Evolutionary conservation across 345 rosid species (phyloP), one percentile per base, ranked within the genome.

Genomic region (Garcia nutans): DNA sequence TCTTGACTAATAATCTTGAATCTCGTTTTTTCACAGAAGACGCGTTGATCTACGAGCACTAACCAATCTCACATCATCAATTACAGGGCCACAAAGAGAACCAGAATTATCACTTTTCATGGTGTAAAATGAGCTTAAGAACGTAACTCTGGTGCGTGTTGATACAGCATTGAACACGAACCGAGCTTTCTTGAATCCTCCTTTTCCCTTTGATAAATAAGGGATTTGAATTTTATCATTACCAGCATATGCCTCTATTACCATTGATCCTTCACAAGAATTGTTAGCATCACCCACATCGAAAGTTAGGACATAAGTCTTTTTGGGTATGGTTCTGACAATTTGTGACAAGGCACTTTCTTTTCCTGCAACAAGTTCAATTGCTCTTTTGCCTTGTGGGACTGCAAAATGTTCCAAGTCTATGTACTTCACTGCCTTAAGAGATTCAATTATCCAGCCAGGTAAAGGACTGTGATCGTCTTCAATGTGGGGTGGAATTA

Each of bases 401-500:
- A 91, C 90, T 5, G 77, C 20, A 65, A 85, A 90, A 72, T 93
- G 96, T 1, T 80, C 85, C 0, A 76, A 79, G 81, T 93, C 93
- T 0, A 93, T 81, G 78, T 88, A 90, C 77, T 90, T 91, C 1
- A 89, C 91, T 24, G 94, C 97, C 73, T 91, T 93, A 26, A 91
- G 96, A 45, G 98, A 91, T 73, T 91, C 97, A 13, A 89, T 70
- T 12, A 88, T 89, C 97, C 98, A 93, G n/a, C 97, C 93, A 2
- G 91, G 92, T 56, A 91, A 73, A 1, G 98, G 89, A 67, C 87
- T 79, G 74, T 91, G 91, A 4, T 85, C 86, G 31, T 93, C 98
- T 60, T 91, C 93, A 15, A 87, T 81, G 65, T 82, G 82, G 68
- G 98, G 89, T 45, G 98, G 94, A 68, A 93, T 80, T 23, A 91